Conservation (phyloP, 2,329 filamentous ascomycete genomes). For the Fusarium sp. region DNA sequence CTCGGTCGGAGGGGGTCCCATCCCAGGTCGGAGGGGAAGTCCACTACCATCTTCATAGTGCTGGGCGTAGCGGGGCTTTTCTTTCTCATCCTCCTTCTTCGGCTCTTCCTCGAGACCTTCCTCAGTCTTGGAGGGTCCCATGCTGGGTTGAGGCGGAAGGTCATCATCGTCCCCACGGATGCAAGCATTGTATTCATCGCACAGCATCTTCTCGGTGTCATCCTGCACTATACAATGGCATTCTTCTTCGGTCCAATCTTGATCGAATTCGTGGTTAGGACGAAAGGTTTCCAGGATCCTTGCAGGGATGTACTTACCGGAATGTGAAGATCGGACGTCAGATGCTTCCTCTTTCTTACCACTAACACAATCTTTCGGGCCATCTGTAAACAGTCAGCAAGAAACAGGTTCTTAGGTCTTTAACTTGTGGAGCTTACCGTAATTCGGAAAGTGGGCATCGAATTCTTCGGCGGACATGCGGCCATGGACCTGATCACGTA, state of each 20-base stretch:
- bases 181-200: neutral
- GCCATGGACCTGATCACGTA: neutral
- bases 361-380: neutral
- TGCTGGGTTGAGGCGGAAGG: neutral
- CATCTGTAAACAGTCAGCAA: neutral
- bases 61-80: neutral
- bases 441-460: neutral
- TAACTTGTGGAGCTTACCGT: neutral
- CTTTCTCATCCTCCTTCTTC: neutral
- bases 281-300: neutral
- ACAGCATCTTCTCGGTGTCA: neutral
- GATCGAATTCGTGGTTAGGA: neutral
- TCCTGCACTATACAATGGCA: neutral
- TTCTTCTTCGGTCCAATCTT: neutral
- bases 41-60: neutral
- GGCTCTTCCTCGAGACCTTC: neutral
- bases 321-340: neutral
- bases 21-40: neutral
- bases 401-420: rapidly evolving
- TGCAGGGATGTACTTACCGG: neutral
- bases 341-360: neutral
- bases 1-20: neutral
- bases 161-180: rapidly evolving
- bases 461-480: neutral
- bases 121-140: neutral